A percentile compares a stretch with the other conserved stretches of the same genome.
These are phyloP conservation scores for Suillus variegatus DNA, from an alignment of 768 basidiomycete genomes.

Conservation along the genomic window DNA sequence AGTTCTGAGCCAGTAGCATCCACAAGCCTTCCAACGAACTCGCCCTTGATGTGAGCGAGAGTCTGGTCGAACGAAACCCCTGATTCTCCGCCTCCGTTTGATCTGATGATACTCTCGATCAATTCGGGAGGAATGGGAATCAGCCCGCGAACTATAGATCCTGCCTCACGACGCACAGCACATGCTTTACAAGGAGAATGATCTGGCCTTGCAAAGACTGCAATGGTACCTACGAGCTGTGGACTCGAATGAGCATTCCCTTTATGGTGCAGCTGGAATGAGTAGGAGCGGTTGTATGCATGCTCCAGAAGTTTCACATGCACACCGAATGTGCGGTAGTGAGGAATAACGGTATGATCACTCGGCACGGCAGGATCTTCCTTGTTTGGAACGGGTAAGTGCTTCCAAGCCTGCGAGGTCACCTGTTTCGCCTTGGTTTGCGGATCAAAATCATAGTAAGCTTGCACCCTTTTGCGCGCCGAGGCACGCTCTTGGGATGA, in stretches of 20 bases:
- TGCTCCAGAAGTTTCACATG: conserved; percentile 27
- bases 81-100: conserved; percentile 6
- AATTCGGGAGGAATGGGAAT: conserved; percentile 24
- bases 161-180: conserved; percentile 17
- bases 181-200: conserved; percentile 28
- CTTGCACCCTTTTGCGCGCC: conserved; percentile 23
- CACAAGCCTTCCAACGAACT: conserved; percentile 19
- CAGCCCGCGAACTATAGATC: conserved; percentile 24
- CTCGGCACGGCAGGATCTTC: conserved; percentile 14
- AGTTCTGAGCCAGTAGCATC: conserved; percentile 17
- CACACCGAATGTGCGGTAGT: conserved; percentile 29
- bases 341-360: conserved; percentile 17
- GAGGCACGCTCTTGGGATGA: conserved; percentile 17
- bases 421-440: conserved; percentile 11
- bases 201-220: conserved; percentile 27
- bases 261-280: conserved; percentile 23
- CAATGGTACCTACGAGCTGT: conserved; percentile 20
- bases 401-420: conserved; percentile 12
- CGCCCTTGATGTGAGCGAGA: conserved; percentile 14
- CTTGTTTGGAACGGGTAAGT: conserved; percentile 17
- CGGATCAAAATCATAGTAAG: conserved; percentile 27
- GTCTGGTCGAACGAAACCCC: conserved; percentile 16
- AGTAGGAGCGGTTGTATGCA: conserved; percentile 25
- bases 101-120: conserved; percentile 23
- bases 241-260: conserved; percentile 4